Percentiles rank a stretch among this genome's conserved stretches.
phyloP scores from a whole-genome alignment of 176 grass and related monocot genomes.

The Oryza rufipogon region DNA sequence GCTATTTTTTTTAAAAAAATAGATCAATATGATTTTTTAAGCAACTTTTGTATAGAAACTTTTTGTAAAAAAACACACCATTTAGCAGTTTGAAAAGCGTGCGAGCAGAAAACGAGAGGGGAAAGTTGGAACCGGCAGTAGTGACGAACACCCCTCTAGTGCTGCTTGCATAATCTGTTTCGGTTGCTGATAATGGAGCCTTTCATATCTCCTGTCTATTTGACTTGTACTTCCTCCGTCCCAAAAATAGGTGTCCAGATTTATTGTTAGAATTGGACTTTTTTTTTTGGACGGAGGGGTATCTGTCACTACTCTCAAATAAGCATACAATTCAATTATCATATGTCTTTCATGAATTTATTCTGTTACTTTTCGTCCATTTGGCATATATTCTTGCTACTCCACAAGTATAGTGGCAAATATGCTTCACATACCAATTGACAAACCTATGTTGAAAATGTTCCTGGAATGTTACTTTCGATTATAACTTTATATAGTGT shows the following conservation, averaged over 20 bases:
- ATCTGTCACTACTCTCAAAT: constrained; percentile 1
- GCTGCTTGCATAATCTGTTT: constrained; percentile 23
- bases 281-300: too few species aligned
- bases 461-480: background rate
- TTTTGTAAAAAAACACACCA: too few species aligned
- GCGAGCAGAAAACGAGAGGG: too few species aligned
- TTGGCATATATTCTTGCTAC: background rate
- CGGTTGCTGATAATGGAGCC: background rate
- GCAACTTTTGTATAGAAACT: too few species aligned
- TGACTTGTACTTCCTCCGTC: background rate
- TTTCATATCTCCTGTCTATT: background rate
- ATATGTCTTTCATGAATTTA: constrained; percentile 1
- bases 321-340: background rate
- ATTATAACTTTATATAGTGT: background rate
- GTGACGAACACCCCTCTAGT: background rate
- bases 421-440: constrained; percentile 17
- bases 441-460: background rate
- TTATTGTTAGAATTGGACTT: too few species aligned
- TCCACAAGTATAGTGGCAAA: background rate
- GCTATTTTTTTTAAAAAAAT: too few species aligned
- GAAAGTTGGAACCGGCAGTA: too few species aligned
- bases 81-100: too few species aligned
- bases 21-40: too few species aligned
- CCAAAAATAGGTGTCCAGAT: too few species aligned
- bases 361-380: background rate